Conservation (phyloP, 441 rosid species). For the Adansonia gregorii region DNA sequence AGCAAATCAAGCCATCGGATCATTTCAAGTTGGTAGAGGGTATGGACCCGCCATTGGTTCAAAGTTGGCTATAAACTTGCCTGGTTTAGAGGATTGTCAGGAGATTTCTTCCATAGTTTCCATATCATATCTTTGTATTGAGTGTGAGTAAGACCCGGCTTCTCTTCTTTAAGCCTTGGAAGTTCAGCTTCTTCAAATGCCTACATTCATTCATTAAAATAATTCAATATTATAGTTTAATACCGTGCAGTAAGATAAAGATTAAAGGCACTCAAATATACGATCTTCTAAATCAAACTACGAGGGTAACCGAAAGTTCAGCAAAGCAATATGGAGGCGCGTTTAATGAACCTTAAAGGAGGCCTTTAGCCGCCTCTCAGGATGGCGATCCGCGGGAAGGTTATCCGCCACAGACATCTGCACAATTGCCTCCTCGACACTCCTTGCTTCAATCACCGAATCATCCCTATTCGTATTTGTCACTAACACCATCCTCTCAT, state of each 20-base stretch:
- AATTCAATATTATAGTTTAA: background rate
- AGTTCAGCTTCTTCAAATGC: constrained; percentile 96
- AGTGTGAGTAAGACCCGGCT: constrained; percentile 93
- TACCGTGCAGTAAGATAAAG: background rate
- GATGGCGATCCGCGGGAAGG: constrained; percentile 77
- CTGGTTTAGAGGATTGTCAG: constrained; percentile 97
- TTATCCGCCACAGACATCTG: constrained; percentile 64
- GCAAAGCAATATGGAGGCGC: background rate
- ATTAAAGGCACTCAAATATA: background rate
- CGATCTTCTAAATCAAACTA: background rate
- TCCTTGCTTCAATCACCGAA: constrained; percentile 75
- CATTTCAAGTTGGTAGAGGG: background rate
- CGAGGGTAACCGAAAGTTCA: background rate
- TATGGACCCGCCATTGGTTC: background rate
- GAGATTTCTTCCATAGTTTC: constrained; percentile 99
- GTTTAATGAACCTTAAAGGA: constrained; percentile 70
- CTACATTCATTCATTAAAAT: constrained; percentile 39
- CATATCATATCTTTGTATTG: constrained; percentile 97
- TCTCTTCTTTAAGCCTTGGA: constrained; percentile 86
- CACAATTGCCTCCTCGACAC: constrained; percentile 85
- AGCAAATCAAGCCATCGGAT: constrained; percentile 6
- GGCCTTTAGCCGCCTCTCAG: constrained; percentile 87
- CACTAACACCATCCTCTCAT: constrained; percentile 78
- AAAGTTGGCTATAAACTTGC: constrained; percentile 33
- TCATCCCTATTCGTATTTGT: constrained; percentile 88